Evolutionary conservation across 495 filamentous ascomycete species (phyloP).

Genomic region (Neurospora pannonica): DNA sequence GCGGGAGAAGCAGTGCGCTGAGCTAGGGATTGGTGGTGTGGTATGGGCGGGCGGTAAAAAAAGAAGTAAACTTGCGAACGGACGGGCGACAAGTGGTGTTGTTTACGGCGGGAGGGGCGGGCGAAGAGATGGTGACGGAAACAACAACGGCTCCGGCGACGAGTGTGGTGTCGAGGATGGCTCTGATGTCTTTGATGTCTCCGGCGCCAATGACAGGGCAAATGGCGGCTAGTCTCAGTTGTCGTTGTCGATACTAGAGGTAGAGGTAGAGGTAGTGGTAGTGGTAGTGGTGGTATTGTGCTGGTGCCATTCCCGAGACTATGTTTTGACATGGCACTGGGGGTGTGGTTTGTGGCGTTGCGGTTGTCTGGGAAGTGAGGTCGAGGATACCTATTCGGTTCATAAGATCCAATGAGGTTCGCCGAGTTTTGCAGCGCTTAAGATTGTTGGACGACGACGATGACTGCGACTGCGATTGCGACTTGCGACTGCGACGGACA

Average conservation of each 20-base stretch:
- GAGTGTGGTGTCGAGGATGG: neutral
- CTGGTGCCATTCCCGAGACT: neutral
- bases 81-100: neutral
- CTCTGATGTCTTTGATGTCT: neutral
- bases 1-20: neutral
- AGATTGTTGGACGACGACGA: neutral
- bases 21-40: neutral
- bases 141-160: neutral
- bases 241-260: neutral
- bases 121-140: neutral
- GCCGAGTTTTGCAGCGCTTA: neutral
- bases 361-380: neutral
- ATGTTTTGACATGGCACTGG: neutral
- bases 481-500: neutral
- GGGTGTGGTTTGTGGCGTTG: neutral
- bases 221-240: neutral
- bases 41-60: neutral
- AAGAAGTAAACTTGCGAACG: neutral
- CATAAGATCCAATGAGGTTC: neutral
- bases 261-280: neutral
- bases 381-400: neutral
- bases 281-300: neutral
- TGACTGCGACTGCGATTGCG: neutral
- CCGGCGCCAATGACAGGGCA: neutral
- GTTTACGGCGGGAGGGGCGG: neutral